Evolutionary conservation across 768 basidiomycete genomes (phyloP), one percentile per base, ranked within the genome.

Genomic region (Cubamyces sp.): DNA sequence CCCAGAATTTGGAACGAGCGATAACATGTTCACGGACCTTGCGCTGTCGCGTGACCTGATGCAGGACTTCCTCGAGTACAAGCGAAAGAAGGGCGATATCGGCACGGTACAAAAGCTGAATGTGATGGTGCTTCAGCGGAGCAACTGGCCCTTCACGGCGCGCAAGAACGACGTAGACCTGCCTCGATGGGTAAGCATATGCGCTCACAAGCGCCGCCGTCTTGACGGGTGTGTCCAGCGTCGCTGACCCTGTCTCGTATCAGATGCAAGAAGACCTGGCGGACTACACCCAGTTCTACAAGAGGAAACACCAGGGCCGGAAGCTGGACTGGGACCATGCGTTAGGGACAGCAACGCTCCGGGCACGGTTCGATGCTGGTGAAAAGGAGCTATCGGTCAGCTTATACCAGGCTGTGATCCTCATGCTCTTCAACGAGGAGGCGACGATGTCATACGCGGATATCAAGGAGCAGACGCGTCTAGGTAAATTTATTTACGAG

Each of bases 21-120:
- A 94, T 68, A 87, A 93, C 42, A 96, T 98, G 96, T 96, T 98
- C 78, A 94, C 87, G 62, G 95, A 96, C 70, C 77, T 96, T 3
- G 84, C 85, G 0, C 77, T 93, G 18, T 96, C 93, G 1, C 75
- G 85, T 54, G 93, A 96, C 59, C 71, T 85, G 21, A 84, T 93
- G 81, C 71, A 74, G 0, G 88, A 89, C 62, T 92, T 86, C 74
- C 82, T 87, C 60, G 69, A 75, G 26, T 80, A 82, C 66, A 67
- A 82, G 39, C 50, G 72, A 11, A 66, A 74, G 55, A 28, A 65
- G 66, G 64, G 62, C 30, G 60, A 62, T 71, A 65, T 25, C 18
- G 66, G 37, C 14, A 41, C 75, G 0, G 79, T 77, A 5, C 78
- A 76, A 60, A 86, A 82, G 64, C 76, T 95, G 39, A 82, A 80